Evolutionary conservation across 2,329 filamentous ascomycete genomes (phyloP), one percentile per base, ranked within the genome.

Genomic region (Colletotrichum sp.): DNA sequence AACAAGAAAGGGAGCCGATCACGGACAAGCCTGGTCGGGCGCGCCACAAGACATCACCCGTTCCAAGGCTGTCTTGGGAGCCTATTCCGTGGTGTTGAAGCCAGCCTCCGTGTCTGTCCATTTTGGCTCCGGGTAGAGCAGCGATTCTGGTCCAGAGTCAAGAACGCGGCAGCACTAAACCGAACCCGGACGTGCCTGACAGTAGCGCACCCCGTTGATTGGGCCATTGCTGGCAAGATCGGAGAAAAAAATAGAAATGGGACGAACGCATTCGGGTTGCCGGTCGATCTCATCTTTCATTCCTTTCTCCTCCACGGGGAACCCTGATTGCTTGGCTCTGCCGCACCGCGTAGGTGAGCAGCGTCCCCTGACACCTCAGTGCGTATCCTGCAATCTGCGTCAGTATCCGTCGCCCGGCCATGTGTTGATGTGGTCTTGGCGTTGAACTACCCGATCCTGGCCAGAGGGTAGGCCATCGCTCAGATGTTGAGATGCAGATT

Each of bases 331-430:
- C 34, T 76, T 76, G 74, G 74, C 74, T 69, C 8, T 69, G 36
- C 65, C 65, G 70, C 73, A 73, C 64, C 64, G 60, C 21, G 44
- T 16, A 69, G 74, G 57, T 74, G 71, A 69, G 69, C 36, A 60
- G 55, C 28, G 30, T n/a, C 67, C 69, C 68, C 72, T 75, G 72
- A 75, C 52, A 72, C 69, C 44, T 30, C 62, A 63, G 63, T 60
- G 57, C 30, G 24, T 73, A 59, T 65, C 71, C 64, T 65, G 59
- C 21, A 73, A 65, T 73, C 44, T 72, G 59, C 52, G 36, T 59
- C n/a, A 15, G 12, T n/a, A 30, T 39, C 59, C 34, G 65, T 39
- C n/a, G 63, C 34, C 36, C 18, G 32, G 24, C 62, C 18, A 60
- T 52, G 26, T 30, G n/a, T 26, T 30, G 44, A 36, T 57, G 26